These are phyloP conservation scores for Colletotrichum limetticola DNA, from an alignment of 2,329 filamentous ascomycete genomes.

Conservation along the genomic window DNA sequence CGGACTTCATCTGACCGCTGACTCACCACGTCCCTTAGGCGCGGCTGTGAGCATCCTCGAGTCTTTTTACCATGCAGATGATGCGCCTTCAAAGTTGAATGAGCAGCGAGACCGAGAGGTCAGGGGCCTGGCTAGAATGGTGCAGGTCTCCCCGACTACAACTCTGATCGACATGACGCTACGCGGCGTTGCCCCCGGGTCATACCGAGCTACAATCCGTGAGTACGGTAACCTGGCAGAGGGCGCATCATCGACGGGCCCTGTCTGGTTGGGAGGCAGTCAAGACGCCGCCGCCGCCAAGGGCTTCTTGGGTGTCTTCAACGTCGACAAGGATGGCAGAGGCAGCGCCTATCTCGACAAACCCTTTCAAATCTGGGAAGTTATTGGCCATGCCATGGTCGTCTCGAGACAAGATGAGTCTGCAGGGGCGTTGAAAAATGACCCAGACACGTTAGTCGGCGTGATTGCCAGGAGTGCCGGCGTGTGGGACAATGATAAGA, in stretches of 20 bases:
- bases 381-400: constrained; percentile 93
- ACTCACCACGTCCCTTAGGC: constrained; percentile 52
- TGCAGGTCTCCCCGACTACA: constrained; percentile 82
- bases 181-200: constrained; percentile 82
- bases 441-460: constrained; percentile 87
- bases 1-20: constrained; percentile 1
- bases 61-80: constrained; percentile 69
- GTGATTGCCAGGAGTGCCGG: constrained; percentile 96
- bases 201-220: constrained; percentile 85
- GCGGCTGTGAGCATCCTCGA: constrained; percentile 97
- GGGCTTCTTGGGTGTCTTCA: constrained; percentile 76
- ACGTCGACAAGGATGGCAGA: constrained; percentile 79
- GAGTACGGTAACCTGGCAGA: constrained; percentile 87
- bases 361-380: constrained; percentile 90
- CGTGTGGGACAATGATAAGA: constrained; percentile 99
- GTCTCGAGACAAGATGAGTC: constrained; percentile 75
- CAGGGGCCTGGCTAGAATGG: constrained; percentile 90
- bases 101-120: constrained; percentile 67
- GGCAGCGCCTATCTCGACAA: constrained; percentile 85
- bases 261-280: constrained; percentile 74
- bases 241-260: constrained; percentile 84
- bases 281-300: constrained; percentile 55
- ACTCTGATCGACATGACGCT: constrained; percentile 91
- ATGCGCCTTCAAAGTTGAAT: constrained; percentile 51
- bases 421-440: constrained; percentile 70